Conservation (phyloP, 2,329 filamentous ascomycete genomes). For the Xylariaceae sp. region DNA sequence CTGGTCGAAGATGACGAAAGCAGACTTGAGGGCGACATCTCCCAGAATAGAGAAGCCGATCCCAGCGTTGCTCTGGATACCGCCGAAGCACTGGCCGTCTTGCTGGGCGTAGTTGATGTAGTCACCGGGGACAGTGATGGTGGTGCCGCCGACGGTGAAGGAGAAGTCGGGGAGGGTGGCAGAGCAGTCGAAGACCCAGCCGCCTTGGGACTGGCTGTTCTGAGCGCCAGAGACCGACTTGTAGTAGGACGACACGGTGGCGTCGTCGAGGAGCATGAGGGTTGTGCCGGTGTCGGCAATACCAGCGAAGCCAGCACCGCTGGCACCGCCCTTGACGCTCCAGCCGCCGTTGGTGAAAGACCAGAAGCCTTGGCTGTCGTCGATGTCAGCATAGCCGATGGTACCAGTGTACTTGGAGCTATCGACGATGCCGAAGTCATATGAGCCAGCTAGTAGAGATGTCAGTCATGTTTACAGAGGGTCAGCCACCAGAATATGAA, state of each 20-base stretch:
- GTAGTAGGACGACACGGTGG: conserved; percentile 50
- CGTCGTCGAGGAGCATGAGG: conserved; percentile 41
- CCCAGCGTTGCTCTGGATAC: conserved; percentile 48
- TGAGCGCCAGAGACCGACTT: conserved; percentile 41
- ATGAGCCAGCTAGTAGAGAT: conserved; percentile 26
- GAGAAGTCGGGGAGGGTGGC: conserved; percentile 45
- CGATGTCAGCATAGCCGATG: conserved; percentile 32
- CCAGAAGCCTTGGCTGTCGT: conserved; percentile 34
- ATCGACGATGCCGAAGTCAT: conserved; percentile 36
- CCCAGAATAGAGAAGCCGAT: conserved; percentile 55
- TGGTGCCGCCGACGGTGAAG: conserved; percentile 44
- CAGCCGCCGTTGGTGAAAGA: conserved; percentile 34
- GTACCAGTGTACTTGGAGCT: conserved; percentile 29
- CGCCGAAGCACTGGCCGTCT: conserved; percentile 57
- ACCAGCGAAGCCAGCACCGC: conserved; percentile 30
- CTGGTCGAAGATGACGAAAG: conserved; percentile 58
- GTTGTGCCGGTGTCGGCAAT: conserved; percentile 60
- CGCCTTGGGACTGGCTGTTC: conserved; percentile 37
- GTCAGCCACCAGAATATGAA: not conserved
- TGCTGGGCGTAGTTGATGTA: conserved; percentile 48
- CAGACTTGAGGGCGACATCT: conserved; percentile 63
- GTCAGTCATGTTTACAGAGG: conserved; percentile 9
- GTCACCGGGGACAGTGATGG: conserved; percentile 46
- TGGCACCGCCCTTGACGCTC: conserved; percentile 30
- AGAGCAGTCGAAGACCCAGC: conserved; percentile 51